A percentile compares a stretch with the other conserved stretches of the same genome.
These are phyloP conservation scores for Pythium folliculosum DNA, from an alignment of 352 stramenopile species.

Conservation along the genomic window DNA sequence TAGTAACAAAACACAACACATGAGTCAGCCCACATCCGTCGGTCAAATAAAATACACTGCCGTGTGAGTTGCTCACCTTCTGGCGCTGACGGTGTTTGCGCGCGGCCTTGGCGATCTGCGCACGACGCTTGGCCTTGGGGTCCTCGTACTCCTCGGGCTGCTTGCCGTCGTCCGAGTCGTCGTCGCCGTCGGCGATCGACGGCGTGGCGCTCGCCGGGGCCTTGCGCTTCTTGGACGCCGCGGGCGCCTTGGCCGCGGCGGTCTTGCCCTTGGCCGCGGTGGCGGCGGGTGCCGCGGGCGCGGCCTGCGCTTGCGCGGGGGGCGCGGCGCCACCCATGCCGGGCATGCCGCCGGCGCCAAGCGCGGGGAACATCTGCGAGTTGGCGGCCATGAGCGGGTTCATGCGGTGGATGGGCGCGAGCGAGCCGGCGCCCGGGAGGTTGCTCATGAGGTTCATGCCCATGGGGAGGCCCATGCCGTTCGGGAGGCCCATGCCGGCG, in stretches of 20 bases:
- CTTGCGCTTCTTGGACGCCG: conserved; percentile 77
- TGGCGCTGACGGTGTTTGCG: conserved; percentile 87
- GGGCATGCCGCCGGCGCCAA: conserved; percentile 26
- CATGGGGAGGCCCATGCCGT: conserved; percentile 53
- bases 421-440: conserved; percentile 41
- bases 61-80: conserved; percentile 36
- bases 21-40: not conserved
- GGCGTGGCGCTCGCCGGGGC: conserved; percentile 40
- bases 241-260: conserved; percentile 44
- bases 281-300: not conserved
- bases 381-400: conserved; percentile 69
- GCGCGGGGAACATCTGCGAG: conserved; percentile 63
- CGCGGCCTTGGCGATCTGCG: conserved; percentile 87
- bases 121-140: conserved; percentile 84
- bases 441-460: conserved; percentile 68
- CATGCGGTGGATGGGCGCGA: conserved; percentile 75
- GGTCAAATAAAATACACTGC: not conserved
- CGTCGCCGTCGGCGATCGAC: conserved; percentile 40
- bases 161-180: conserved; percentile 55
- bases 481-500: conserved; percentile 38
- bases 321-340: conserved; percentile 14
- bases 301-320: not conserved
- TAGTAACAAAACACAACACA: conserved; percentile 15
- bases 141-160: conserved; percentile 80
- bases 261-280: conserved; percentile 36